Conservation (phyloP, 2,329 filamentous ascomycete species). For the Immersiporthe knoxdaviesiana region DNA sequence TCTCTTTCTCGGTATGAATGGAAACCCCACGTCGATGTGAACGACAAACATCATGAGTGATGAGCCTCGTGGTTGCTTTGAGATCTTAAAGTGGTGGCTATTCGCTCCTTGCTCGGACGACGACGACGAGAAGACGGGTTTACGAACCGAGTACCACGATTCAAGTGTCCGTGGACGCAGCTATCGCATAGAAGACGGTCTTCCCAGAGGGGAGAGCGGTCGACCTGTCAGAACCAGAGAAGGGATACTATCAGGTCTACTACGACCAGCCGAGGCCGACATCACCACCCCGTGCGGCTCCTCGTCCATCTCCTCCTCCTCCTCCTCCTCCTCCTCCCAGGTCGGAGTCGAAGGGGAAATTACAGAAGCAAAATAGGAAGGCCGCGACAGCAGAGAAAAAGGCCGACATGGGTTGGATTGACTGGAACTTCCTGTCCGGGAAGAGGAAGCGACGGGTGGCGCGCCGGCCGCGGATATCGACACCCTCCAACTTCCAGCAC, state of each 20-base stretch:
- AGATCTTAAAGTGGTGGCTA: constrained; percentile 47
- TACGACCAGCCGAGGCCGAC: constrained; percentile 44
- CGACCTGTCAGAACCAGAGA: constrained; percentile 26
- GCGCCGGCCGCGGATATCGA: constrained; percentile 60
- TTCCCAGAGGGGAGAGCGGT: constrained; percentile 6
- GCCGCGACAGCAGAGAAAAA: constrained; percentile 9
- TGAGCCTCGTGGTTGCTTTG: constrained; percentile 51
- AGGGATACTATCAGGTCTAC: constrained; percentile 29
- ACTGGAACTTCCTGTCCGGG: constrained; percentile 26
- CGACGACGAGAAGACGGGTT: constrained; percentile 19
- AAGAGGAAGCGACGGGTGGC: constrained; percentile 32
- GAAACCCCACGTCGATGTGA: constrained; percentile 22
- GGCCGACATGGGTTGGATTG: constrained; percentile 25
- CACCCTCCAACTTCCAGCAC: constrained; percentile 64
- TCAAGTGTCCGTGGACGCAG: constrained; percentile 4
- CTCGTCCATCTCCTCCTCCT: constrained; percentile 27
- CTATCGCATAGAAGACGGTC: constrained; percentile 16
- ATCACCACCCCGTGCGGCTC: constrained; percentile 39
- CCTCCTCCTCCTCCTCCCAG: constrained; percentile 30
- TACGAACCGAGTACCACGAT: constrained; percentile 19
- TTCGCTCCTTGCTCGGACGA: constrained; percentile 41
- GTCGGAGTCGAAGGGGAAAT: constrained; percentile 25
- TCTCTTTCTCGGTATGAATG: constrained; percentile 31
- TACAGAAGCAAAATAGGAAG: constrained; percentile 28
- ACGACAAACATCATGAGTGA: constrained; percentile 25